Evolutionary conservation across 495 filamentous ascomycete species (phyloP).

Genomic region (Chlorociboria aeruginascens): DNA sequence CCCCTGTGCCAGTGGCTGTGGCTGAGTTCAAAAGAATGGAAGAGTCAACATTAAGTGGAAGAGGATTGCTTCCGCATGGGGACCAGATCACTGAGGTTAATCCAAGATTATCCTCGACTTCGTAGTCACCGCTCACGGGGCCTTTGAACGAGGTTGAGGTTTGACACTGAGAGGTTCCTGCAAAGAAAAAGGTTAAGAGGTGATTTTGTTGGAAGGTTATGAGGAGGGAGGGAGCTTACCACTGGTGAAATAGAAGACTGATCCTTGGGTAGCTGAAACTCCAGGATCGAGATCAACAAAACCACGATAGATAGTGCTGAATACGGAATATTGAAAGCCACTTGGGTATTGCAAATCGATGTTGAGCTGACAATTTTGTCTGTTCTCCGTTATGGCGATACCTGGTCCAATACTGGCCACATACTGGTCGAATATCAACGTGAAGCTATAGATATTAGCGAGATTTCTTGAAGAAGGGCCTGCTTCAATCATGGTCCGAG

Average conservation of each 20-base stretch:
- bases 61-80: slow-evolving; percentile 18
- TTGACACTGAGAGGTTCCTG: slow-evolving; percentile 21
- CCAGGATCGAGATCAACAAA: slow-evolving; percentile 1
- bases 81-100: slow-evolving; percentile 24
- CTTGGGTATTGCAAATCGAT: slow-evolving; percentile 31
- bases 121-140: slow-evolving; percentile 21
- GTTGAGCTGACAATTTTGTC: slow-evolving; percentile 36
- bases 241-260: slow-evolving; percentile 25
- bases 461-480: not conserved
- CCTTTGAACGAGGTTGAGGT: slow-evolving; percentile 27
- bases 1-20: slow-evolving; percentile 16
- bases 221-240: slow-evolving; percentile 20
- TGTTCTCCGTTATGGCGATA: slow-evolving; percentile 22
- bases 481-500: not conserved
- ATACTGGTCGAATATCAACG: slow-evolving; percentile 36
- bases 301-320: slow-evolving; percentile 3
- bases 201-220: slow-evolving; percentile 18
- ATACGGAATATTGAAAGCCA: slow-evolving; percentile 28
- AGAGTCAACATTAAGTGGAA: slow-evolving; percentile 28
- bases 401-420: slow-evolving; percentile 32
- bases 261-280: slow-evolving; percentile 17
- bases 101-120: slow-evolving; percentile 23
- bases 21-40: slow-evolving; percentile 23
- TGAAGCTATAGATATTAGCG: slow-evolving; percentile 18
- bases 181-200: slow-evolving; percentile 19